A percentile compares a stretch with the other conserved stretches of the same genome.
Conservation (phyloP, 805 yeast species). For the Monosporozyma siamensis region DNA sequence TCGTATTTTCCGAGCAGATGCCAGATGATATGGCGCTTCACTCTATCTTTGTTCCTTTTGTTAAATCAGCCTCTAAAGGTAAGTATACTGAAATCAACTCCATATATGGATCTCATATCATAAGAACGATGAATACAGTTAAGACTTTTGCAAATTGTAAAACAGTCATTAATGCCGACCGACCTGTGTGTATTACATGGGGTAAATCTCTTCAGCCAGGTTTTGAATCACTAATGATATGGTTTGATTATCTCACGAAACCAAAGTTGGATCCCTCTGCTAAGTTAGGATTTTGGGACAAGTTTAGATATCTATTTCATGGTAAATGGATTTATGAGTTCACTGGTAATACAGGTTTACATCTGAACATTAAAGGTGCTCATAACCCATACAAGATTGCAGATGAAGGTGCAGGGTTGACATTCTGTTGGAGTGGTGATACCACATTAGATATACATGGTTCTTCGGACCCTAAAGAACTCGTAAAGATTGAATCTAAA, state of each 20-base stretch:
- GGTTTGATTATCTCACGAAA: slow-evolving; percentile 58
- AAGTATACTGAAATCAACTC: slow-evolving; percentile 34
- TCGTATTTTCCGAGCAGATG: slow-evolving; percentile 52
- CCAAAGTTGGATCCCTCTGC: slow-evolving; percentile 60
- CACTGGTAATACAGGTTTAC: slow-evolving; percentile 39
- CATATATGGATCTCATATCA: slow-evolving; percentile 47
- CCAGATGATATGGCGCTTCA: slow-evolving; percentile 37
- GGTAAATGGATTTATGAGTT: slow-evolving; percentile 43
- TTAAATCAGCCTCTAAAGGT: slow-evolving; percentile 36
- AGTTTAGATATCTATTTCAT: slow-evolving; percentile 45
- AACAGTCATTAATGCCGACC: slow-evolving; percentile 36
- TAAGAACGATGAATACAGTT: slow-evolving; percentile 56
- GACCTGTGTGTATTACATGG: slow-evolving; percentile 51
- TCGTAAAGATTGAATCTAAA: slow-evolving; percentile 46
- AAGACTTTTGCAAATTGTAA: slow-evolving; percentile 45
- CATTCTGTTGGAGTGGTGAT: slow-evolving; percentile 54
- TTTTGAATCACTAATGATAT: slow-evolving; percentile 48
- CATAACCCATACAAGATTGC: slow-evolving; percentile 47
- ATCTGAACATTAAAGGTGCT: slow-evolving; percentile 55
- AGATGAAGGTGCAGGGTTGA: slow-evolving; percentile 54
- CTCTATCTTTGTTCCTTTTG: slow-evolving; percentile 47
- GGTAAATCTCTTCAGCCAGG: slow-evolving; percentile 56
- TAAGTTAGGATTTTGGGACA: slow-evolving; percentile 67
- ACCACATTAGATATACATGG: slow-evolving; percentile 44
- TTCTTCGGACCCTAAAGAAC: slow-evolving; percentile 39